These are phyloP conservation scores for Xylaria sp. DNA, from an alignment of 2,329 filamentous ascomycete genomes.

Conservation along the genomic window DNA sequence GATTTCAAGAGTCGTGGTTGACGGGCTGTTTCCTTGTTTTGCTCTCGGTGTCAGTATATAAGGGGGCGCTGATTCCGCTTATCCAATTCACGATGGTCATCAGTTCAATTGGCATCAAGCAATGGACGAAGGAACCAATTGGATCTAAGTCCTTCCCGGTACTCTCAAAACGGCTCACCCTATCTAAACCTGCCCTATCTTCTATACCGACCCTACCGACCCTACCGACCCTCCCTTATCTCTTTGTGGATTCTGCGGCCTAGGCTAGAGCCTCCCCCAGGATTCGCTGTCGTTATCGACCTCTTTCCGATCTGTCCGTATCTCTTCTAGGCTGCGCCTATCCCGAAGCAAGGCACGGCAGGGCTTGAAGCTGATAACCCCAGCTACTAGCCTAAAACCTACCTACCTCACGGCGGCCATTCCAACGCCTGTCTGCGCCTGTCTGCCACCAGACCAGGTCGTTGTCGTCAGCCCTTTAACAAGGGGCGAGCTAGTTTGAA, in stretches of 20 bases:
- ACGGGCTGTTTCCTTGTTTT: slow-evolving; percentile 15
- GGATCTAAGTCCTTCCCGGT: slow-evolving; percentile 9
- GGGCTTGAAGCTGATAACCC: background rate
- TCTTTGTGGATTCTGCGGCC: slow-evolving; percentile 17
- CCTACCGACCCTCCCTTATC: slow-evolving; percentile 8
- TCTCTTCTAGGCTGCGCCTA: slow-evolving; percentile 7
- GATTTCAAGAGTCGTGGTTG: slow-evolving; percentile 23
- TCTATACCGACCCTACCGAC: background rate
- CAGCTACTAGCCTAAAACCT: background rate
- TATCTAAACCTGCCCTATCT: background rate
- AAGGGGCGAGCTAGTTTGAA: background rate
- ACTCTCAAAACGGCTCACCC: too few relatives aligned
- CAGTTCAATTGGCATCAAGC: slow-evolving; percentile 17
- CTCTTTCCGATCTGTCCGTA: slow-evolving; percentile 11
- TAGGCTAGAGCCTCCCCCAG: slow-evolving; percentile 18
- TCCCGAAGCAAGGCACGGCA: background rate
- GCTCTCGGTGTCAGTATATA: slow-evolving; percentile 19
- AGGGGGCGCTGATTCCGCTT: slow-evolving; percentile 17
- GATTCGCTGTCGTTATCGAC: background rate
- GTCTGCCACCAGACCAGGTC: background rate
- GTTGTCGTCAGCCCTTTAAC: background rate
- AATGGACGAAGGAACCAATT: slow-evolving; percentile 21
- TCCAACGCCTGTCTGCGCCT: background rate
- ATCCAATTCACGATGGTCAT: slow-evolving; percentile 24
- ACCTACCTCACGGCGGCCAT: background rate